phyloP scores from a whole-genome alignment of 176 grass and related monocot genomes.

The barley (Hordeum vulgare) region DNA sequence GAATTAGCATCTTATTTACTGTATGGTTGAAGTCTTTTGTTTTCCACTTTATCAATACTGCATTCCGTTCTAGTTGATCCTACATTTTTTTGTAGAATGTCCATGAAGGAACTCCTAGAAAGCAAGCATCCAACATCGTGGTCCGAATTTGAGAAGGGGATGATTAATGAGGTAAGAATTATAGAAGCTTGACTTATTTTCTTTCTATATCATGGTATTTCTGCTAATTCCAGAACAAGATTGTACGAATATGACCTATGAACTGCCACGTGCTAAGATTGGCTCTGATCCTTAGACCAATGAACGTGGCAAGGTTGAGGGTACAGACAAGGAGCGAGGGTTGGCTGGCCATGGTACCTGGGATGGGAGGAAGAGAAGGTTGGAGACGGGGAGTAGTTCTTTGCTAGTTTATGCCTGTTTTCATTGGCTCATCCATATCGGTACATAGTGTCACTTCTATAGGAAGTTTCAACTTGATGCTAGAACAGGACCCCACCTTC shows the following conservation, averaged over 20 bases:
- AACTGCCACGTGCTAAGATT: not conserved
- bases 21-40: not conserved
- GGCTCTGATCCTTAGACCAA: not conserved
- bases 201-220: not conserved
- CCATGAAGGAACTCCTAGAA: constrained; percentile 88
- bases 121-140: constrained; percentile 86
- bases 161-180: constrained; percentile 72
- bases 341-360: not conserved
- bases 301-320: not conserved
- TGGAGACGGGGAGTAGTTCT: not conserved
- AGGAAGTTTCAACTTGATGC: not conserved
- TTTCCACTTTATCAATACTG: not conserved
- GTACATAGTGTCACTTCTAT: not conserved
- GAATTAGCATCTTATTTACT: not conserved
- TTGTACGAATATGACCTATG: not conserved
- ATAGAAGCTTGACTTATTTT: constrained; percentile 16
- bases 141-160: constrained; percentile 80
- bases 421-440: not conserved
- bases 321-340: not conserved
- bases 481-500: not conserved
- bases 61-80: not conserved
- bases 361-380: not conserved
- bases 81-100: constrained; percentile 52
- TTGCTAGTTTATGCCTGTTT: not conserved
- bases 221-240: no score